phyloP scores from a whole-genome alignment of 208 protist genomes.

The Acanthamoeba royreba region DNA sequence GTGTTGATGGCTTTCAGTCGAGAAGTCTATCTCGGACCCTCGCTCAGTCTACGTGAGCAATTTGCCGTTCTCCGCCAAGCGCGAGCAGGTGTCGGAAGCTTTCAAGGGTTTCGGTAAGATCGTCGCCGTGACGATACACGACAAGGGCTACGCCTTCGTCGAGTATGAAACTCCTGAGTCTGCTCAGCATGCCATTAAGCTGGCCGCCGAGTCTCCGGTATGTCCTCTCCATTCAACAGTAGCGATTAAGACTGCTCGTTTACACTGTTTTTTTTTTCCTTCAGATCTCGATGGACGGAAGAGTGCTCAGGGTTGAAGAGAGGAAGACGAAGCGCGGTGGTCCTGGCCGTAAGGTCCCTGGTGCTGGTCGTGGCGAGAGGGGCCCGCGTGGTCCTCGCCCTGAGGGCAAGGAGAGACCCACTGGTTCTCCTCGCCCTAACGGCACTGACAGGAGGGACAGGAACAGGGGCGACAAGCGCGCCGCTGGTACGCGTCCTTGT shows the following conservation, averaged over 20 bases:
- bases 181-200: background rate
- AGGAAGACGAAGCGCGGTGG: background rate
- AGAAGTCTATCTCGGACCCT: background rate
- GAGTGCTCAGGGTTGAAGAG: background rate
- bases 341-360: background rate
- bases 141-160: constrained; percentile 7
- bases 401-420: background rate
- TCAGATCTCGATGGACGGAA: background rate
- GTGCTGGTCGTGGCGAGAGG: background rate
- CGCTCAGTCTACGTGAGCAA: background rate
- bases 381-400: background rate
- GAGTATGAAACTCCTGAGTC: background rate
- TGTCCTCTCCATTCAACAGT: background rate
- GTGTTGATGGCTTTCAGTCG: background rate
- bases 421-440: background rate
- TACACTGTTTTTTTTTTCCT: background rate
- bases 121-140: background rate
- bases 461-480: background rate
- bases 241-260: background rate
- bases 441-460: background rate
- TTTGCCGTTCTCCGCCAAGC: background rate
- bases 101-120: constrained; percentile 11
- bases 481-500: too few relatives aligned
- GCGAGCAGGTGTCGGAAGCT: background rate
- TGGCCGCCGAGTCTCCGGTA: background rate